Percentiles rank a stretch among this genome's conserved stretches.
phyloP scores from a whole-genome alignment of 1,284 basidiomycete genomes.

The Papiliotrema fonsecae region DNA sequence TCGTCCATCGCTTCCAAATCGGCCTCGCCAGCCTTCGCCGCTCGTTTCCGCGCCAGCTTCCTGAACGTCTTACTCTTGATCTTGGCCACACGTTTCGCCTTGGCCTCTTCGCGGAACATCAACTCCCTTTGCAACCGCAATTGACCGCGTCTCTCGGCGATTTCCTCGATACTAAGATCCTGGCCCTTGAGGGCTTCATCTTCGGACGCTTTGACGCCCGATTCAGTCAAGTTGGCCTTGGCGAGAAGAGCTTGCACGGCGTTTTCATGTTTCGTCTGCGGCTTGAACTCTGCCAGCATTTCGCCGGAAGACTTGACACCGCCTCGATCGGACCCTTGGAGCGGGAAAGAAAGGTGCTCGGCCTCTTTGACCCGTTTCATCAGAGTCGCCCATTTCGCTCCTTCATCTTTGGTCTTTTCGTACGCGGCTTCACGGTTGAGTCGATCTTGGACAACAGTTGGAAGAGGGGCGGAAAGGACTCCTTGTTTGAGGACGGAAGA shows the following conservation, averaged over 20 bases:
- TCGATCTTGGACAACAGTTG: slow-evolving; percentile 78
- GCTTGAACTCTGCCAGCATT: slow-evolving; percentile 60
- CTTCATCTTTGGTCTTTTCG: slow-evolving; percentile 84
- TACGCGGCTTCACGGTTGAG: slow-evolving; percentile 92
- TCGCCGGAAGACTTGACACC: slow-evolving; percentile 43
- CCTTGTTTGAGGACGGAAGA: slow-evolving; percentile 54
- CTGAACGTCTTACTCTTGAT: slow-evolving; percentile 95
- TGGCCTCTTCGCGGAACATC: slow-evolving; percentile 88
- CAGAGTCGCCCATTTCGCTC: slow-evolving; percentile 87
- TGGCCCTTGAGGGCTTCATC: slow-evolving; percentile 66
- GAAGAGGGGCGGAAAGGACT: slow-evolving; percentile 77
- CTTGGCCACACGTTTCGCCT: slow-evolving; percentile 84
- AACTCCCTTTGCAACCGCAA: slow-evolving; percentile 85
- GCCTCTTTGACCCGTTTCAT: slow-evolving; percentile 88
- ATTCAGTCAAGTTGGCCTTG: slow-evolving; percentile 71
- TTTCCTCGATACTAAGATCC: slow-evolving; percentile 75
- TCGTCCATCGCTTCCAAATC: slow-evolving; percentile 51
- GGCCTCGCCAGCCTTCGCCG: slow-evolving; percentile 56
- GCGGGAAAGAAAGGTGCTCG: slow-evolving; percentile 85
- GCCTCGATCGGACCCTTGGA: slow-evolving; percentile 65
- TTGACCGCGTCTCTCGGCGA: slow-evolving; percentile 70
- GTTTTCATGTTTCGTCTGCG: slow-evolving; percentile 71
- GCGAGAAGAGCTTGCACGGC: slow-evolving; percentile 71
- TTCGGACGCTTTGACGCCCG: slow-evolving; percentile 70
- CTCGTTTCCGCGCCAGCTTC: slow-evolving; percentile 73